These are phyloP conservation scores for Yamadazyma phyllophila DNA, from an alignment of 805 yeast genomes.

Conservation along the genomic window DNA sequence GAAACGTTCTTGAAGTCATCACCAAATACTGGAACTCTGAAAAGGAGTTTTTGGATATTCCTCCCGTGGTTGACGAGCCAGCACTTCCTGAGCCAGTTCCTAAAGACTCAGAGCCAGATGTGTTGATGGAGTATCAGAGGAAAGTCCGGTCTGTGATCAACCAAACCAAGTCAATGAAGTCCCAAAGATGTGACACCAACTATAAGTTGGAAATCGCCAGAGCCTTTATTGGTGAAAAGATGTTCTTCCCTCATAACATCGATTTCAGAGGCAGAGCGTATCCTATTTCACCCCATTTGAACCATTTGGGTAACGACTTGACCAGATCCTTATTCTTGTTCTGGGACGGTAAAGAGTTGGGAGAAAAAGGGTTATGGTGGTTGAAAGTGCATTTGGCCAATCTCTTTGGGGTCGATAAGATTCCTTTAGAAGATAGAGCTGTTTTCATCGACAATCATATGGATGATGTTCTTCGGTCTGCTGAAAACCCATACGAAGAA, in stretches of 20 bases:
- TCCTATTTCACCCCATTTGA: conserved; percentile 77
- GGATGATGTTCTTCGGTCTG: conserved; percentile 55
- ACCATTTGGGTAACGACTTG: conserved; percentile 77
- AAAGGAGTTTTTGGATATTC: conserved; percentile 71
- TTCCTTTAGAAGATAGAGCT: conserved; percentile 62
- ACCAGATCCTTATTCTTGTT: conserved; percentile 68
- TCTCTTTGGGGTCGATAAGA: conserved; percentile 72
- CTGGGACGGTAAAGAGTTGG: conserved; percentile 74
- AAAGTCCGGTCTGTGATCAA: conserved; percentile 55
- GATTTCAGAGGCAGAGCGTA: conserved; percentile 86
- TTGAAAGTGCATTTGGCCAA: conserved; percentile 73
- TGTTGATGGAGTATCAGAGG: conserved; percentile 64
- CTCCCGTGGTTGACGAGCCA: conserved; percentile 42
- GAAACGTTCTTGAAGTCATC: conserved; percentile 62
- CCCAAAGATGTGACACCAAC: conserved; percentile 90
- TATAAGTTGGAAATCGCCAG: conserved; percentile 94
- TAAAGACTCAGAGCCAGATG: conserved; percentile 67
- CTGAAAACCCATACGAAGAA: conserved; percentile 57
- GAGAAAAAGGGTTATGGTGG: conserved; percentile 67
- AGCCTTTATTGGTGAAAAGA: conserved; percentile 74
- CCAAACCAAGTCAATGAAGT: conserved; percentile 65
- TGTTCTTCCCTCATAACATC: conserved; percentile 76
- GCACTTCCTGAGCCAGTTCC: conserved; percentile 53
- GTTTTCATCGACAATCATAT: conserved; percentile 57
- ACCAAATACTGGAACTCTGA: conserved; percentile 88